Base-by-base conservation (phyloP, 805 yeast species). In the Suhomyces kilbournensis region DNA sequence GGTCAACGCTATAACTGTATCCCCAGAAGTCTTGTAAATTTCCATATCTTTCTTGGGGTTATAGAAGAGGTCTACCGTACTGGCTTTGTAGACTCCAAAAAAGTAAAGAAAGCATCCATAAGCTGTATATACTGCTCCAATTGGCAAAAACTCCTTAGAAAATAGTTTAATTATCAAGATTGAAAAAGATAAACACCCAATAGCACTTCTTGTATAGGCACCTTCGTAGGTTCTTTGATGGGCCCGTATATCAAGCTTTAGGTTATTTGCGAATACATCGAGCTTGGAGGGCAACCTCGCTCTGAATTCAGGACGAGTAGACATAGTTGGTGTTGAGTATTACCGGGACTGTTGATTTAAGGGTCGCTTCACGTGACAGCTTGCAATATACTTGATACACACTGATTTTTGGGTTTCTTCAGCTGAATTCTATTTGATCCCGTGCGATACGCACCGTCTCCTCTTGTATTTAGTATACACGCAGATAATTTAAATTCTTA, bases 191-290 rank as follows among this genome's bases (percentile, higher is more conserved):
- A 89, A 66, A 49, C 85, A 78, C 19, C 88, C 85, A 28, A 89
- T 69, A 19, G 92, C 86, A 0, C 92, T 82, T 49, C 96, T 68
- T 23, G 86, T 75, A 62, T 89, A 88, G 1, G 96, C 92, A 0
- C 96, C 96, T 62, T 88, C 94, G 61, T 87, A 88, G 0, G 96
- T 88, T 52, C 96, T 68, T 67, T 88, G 94, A 59, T 86, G 86
- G 0, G 93, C 94, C 59, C 86, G 57, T 2, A 81, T 74, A 56
- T 81, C 85, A 23, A 81, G 65, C 58, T 77, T 75, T 50, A 72
- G 72, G 6, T 65, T 67, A 4, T 66, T 68, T 38, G 74, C 65
- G 3, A 78, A 68, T 4, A 77, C 67, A 14, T 72, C 62, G 10
- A 75, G 58, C 19, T 70, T 48, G 0, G 77, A 70, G 5, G 74